Conservation (phyloP, 2,329 filamentous ascomycete genomes). For the Cordyceps tenuipes region DNA sequence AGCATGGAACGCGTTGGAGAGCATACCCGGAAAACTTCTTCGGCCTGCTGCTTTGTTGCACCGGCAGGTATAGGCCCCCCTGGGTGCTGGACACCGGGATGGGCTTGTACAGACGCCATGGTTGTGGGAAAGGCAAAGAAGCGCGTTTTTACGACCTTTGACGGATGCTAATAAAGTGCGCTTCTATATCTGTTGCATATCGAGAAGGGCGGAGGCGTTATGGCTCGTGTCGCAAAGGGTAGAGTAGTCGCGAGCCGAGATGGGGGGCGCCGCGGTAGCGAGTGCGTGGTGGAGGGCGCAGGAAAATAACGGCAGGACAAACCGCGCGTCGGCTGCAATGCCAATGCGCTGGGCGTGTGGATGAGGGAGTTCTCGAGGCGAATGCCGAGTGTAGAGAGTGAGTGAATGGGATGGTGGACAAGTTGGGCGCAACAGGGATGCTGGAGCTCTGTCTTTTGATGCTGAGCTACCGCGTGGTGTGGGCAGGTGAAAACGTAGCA, state of each 20-base stretch:
- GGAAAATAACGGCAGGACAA: constrained; percentile 14
- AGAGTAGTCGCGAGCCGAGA: constrained; percentile 5
- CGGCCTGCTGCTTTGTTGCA: constrained; percentile 68
- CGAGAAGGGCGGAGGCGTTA: constrained; percentile 20
- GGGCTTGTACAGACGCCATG: constrained; percentile 76
- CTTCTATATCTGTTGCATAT: constrained; percentile 31
- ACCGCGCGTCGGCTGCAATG: constrained; percentile 7
- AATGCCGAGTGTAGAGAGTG: constrained; percentile 4
- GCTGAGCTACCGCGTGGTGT: constrained; percentile 14
- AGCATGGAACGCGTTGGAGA: constrained; percentile 10
- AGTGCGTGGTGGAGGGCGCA: neutral
- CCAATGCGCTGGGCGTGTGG: constrained; percentile 1
- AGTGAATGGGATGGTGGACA: constrained; percentile 9
- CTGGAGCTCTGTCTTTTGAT: constrained; percentile 6
- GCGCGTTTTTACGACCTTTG: constrained; percentile 19
- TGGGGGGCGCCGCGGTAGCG: constrained; percentile 1
- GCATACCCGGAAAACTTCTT: constrained; percentile 62
- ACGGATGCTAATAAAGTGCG: constrained; percentile 16
- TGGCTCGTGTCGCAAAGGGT: constrained; percentile 17
- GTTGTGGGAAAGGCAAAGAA: constrained; percentile 26
- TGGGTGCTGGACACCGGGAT: constrained; percentile 59
- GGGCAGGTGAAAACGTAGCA: constrained; percentile 16
- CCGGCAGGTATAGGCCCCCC: constrained; percentile 55
- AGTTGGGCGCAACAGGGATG: constrained; percentile 4
- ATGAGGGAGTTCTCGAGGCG: neutral